Evolutionary conservation across 805 yeast species (phyloP), one percentile per base, ranked within the genome.

Genomic region (Metschnikowia drakensbergensis): DNA sequence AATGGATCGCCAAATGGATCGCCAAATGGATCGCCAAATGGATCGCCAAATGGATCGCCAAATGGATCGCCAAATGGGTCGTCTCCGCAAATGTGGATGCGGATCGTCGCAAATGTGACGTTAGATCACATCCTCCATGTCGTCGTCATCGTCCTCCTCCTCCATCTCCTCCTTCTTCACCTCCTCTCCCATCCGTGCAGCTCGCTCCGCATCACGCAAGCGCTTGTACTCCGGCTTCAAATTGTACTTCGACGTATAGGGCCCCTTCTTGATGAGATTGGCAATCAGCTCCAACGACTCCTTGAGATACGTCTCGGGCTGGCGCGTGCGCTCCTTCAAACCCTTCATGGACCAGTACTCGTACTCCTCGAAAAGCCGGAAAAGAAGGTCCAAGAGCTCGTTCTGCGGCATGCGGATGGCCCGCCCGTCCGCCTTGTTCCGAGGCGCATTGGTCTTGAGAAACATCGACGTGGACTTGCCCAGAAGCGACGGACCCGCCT

Each of bases 271-370:
- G 59, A 88, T 91, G 62, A 94, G 76, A 30, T 81, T 78, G 1
- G 98, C 98, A 61, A 94, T 88, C 42, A 86, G 81, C 52, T 92
- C 99, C 42, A 94, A 72, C 49, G 94, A 87, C 63, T 91, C 97
- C 63, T 91, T 89, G 54, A 94, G 74, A 65, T 88, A 95, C 22
- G 84, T 84, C 64, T 94, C 99, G 1, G 99, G 99, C 73, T 94
- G 99, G 60, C 85, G 84, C 2, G 97, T 90, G 57, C 96, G 80
- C 64, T 94, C 99, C 61, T 89, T 86, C 53, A 94, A 74, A 35
- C 97, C 97, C 68, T 90, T 90, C 76, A 94, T 77, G 8, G 94
- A 83, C 99, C 99, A 94, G 67, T 91, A 94, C 63, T 92, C 97
- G 65, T 86, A 89, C 65, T 91, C 95, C 66, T 90, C 97, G 67